phyloP scores from a whole-genome alignment of 495 filamentous ascomycete species.

The Aspergillus mulundensis region DNA sequence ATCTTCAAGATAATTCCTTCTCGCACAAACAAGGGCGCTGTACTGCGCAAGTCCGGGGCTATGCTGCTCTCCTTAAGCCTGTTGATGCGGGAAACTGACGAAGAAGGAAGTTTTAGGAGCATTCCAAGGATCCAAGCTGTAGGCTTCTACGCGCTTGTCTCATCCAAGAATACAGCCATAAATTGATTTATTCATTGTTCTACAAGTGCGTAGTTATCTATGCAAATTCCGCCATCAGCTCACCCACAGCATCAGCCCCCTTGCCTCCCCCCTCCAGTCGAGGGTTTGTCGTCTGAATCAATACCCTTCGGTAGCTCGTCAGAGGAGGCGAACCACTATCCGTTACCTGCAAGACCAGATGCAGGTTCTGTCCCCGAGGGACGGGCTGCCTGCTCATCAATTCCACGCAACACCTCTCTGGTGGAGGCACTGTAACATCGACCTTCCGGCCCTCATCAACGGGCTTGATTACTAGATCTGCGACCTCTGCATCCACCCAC shows the following conservation, averaged over 20 bases:
- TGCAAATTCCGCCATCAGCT: slow-evolving; percentile 3
- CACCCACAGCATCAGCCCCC: slow-evolving; percentile 6
- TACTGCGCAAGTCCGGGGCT: too few species aligned
- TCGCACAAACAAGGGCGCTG: too few species aligned
- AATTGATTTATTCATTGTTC: too few species aligned
- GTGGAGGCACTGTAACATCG: slow-evolving; percentile 30
- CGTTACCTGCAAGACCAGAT: slow-evolving; percentile 41
- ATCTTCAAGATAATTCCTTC: too few species aligned
- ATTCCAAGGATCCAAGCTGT: neutral
- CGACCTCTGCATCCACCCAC: slow-evolving; percentile 35
- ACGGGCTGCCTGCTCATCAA: slow-evolving; percentile 22
- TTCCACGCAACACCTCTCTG: slow-evolving; percentile 30
- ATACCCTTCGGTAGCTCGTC: slow-evolving; percentile 37
- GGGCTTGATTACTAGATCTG: slow-evolving; percentile 25
- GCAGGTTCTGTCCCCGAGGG: slow-evolving; percentile 28
- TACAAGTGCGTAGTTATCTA: neutral
- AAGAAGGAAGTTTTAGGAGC: neutral
- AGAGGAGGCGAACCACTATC: slow-evolving; percentile 31
- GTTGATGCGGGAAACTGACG: neutral
- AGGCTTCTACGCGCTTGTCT: too few species aligned
- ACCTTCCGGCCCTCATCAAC: slow-evolving; percentile 22
- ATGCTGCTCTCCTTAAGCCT: too few species aligned
- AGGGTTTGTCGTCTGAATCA: slow-evolving; percentile 34
- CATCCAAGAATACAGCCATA: too few species aligned
- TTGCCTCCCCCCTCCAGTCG: slow-evolving; percentile 8